Conservation (phyloP, 768 basidiomycete species). For the Trametes villosa region DNA sequence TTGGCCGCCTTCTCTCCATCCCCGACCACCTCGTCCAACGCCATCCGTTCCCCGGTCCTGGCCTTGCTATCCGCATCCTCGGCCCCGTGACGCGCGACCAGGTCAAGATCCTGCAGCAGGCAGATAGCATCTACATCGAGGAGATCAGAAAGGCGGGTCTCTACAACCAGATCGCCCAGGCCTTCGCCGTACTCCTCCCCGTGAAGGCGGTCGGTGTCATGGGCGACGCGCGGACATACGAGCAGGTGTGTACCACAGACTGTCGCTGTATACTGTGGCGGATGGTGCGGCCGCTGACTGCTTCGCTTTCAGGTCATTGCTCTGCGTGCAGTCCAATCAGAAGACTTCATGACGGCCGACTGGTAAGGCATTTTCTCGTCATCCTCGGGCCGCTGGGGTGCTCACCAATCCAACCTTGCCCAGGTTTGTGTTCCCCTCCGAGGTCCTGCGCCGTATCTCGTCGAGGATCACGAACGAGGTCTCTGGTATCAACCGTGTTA, state of each 20-base stretch:
- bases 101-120: slow-evolving; percentile 87
- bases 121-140: slow-evolving; percentile 96
- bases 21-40: slow-evolving; percentile 92
- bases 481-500: slow-evolving; percentile 92
- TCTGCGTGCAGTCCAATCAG: slow-evolving; percentile 93
- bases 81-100: slow-evolving; percentile 94
- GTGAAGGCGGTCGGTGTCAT: slow-evolving; percentile 98
- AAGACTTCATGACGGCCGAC: slow-evolving; percentile 99
- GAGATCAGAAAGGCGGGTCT: slow-evolving; percentile 93
- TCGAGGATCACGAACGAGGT: slow-evolving; percentile 99
- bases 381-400: not conserved
- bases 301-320: slow-evolving; percentile 72
- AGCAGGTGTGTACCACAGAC: slow-evolving; percentile 72
- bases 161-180: slow-evolving; percentile 94
- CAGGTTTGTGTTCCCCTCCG: slow-evolving; percentile 95
- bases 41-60: slow-evolving; percentile 98
- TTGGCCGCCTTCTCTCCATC: slow-evolving; percentile 90
- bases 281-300: not conserved
- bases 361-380: slow-evolving; percentile 60
- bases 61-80: slow-evolving; percentile 96
- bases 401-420: not conserved
- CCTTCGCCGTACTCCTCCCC: slow-evolving; percentile 94
- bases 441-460: slow-evolving; percentile 87
- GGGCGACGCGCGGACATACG: slow-evolving; percentile 96
- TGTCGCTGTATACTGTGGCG: no score